Percentiles rank a stretch among this genome's conserved stretches.
Conservation (phyloP, 1,139 yeast species). For the Nakaseomyces bracarensis region DNA sequence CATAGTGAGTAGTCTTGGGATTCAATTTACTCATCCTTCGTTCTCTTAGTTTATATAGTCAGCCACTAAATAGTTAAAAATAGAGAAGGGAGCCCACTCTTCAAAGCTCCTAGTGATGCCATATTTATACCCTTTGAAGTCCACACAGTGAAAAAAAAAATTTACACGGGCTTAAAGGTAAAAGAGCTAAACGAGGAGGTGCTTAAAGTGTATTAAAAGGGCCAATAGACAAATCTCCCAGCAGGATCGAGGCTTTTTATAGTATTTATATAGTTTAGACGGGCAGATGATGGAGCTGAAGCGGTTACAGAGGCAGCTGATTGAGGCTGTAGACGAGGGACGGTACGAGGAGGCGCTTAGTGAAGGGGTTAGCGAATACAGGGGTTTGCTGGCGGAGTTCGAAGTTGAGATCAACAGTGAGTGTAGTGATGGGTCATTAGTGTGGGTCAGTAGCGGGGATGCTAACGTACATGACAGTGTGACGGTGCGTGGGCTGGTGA, state of each 20-base stretch:
- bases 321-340: not conserved
- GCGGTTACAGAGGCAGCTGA: not conserved
- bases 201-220: too few relatives aligned
- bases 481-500: constrained; percentile 1
- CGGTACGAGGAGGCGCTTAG: constrained; percentile 5
- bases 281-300: not conserved
- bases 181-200: too few relatives aligned
- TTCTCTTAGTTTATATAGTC: too few relatives aligned
- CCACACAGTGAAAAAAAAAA: too few relatives aligned
- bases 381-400: constrained; percentile 1
- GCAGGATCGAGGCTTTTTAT: too few relatives aligned
- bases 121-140: too few relatives aligned
- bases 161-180: too few relatives aligned
- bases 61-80: too few relatives aligned
- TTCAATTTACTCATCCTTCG: constrained; percentile 37
- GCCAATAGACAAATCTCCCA: too few relatives aligned
- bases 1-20: constrained; percentile 61
- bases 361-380: not conserved
- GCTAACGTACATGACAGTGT: not conserved
- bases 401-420: not conserved
- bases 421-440: not conserved
- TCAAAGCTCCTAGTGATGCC: too few relatives aligned
- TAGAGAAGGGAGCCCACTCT: too few relatives aligned
- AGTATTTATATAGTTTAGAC: too few relatives aligned
- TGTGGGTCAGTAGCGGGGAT: not conserved